Base-by-base conservation (phyloP, 768 basidiomycete species). In the Mycena leptocephala region DNA sequence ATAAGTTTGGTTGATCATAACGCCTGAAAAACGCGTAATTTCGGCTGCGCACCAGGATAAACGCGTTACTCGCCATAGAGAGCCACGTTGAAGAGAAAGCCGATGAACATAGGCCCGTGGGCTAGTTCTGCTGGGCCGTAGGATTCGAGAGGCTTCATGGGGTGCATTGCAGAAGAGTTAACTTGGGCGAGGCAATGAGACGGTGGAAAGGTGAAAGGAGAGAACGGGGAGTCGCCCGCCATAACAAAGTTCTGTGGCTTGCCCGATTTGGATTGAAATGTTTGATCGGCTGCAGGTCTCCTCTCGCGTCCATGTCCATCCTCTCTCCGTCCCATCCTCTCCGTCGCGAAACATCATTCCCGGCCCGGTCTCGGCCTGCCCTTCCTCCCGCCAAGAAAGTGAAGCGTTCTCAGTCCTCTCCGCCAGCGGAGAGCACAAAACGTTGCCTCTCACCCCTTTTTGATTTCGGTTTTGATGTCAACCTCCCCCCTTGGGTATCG, bases 101-200 rank as follows among this genome's bases (percentile, higher is more conserved):
- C 86, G 43, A 83, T 70, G 61, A 87, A 82, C 58, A 85, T 78
- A 2, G 86, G 86, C 7, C 86, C 86, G 83, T 86, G 75, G 22
- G 69, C 28, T 72, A 74, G 22, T 39, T 74, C 72, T 51, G 71
- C 72, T 0, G 76, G 72, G 2, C 76, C 76, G 28, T 65, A 70
- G 5, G 72, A 66, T 24, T 26, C 22, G 33, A 70, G 33, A 30
- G 72, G 28, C 35, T 24, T 63, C 67, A 67, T 65, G 18, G 59
- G 61, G 7, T 66, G 69, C 63, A 67, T 62, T 26, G 9, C 5
- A 22, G 33, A 51, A 6, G 20, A 32, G 26, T 7, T 1, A 48
- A n/a, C n/a, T 22, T 46, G 9, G 55, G 73, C 30, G 66, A 46
- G 58, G 33, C 14, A 61, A 53, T 3, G 2, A 41, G 11, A 6